A percentile compares a stretch with the other conserved stretches of the same genome.
Evolutionary conservation across 805 yeast species (phyloP).

Genomic region (Starmerella potacharoeniae): DNA sequence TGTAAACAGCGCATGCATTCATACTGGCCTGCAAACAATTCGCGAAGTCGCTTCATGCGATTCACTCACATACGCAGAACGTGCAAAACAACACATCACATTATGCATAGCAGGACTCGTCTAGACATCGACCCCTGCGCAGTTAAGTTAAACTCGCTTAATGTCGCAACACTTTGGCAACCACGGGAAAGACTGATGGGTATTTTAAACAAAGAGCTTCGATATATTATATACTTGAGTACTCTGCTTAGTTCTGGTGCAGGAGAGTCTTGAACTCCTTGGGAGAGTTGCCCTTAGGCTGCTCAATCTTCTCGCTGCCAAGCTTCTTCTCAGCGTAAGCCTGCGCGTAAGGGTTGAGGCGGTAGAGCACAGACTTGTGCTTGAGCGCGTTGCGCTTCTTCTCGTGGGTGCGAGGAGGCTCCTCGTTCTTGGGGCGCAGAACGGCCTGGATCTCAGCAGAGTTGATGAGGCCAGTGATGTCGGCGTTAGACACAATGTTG

Average conservation of each 20-base stretch:
- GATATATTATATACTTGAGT: not conserved
- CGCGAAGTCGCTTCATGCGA: too few species aligned
- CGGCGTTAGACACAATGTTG: constrained; percentile 91
- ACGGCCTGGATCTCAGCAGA: constrained; percentile 98
- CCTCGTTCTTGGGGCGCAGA: constrained; percentile 81
- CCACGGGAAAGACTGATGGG: not conserved
- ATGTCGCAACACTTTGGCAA: too few species aligned
- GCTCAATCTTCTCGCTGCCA: constrained; percentile 69
- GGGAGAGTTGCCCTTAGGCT: constrained; percentile 35
- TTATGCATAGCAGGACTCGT: too few species aligned
- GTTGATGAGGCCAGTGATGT: constrained; percentile 94
- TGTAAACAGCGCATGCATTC: too few species aligned
- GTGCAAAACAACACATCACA: too few species aligned
- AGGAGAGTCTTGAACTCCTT: constrained; percentile 27
- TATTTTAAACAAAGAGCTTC: not conserved
- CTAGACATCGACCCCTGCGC: too few species aligned
- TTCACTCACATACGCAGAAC: too few species aligned
- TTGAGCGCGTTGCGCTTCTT: constrained; percentile 98
- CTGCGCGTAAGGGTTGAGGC: constrained; percentile 99
- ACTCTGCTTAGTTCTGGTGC: constrained; percentile 25
- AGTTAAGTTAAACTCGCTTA: too few species aligned
- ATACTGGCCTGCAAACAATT: too few species aligned
- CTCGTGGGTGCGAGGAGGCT: constrained; percentile 88
- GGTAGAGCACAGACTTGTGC: constrained; percentile 96
- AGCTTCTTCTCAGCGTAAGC: constrained; percentile 85